phyloP scores from a whole-genome alignment of 2,329 filamentous ascomycete genomes.

The Colletotrichum noveboracense region DNA sequence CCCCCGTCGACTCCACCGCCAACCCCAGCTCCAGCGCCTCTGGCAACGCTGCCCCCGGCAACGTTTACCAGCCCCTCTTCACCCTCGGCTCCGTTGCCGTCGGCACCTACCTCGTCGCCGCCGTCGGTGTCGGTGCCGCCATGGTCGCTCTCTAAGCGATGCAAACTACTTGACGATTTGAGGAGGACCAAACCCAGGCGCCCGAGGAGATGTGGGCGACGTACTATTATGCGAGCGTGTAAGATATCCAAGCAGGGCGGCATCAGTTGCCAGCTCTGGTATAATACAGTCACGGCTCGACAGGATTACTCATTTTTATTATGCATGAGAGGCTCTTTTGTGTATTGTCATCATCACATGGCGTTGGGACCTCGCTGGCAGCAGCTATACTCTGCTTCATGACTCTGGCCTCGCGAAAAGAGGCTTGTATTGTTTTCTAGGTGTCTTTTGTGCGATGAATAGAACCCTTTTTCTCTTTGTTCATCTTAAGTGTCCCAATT shows the following conservation, averaged over 20 bases:
- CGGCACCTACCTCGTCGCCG: constrained; percentile 57
- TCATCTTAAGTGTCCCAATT: not conserved
- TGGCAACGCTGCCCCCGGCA: constrained; percentile 23
- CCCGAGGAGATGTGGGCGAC: not conserved
- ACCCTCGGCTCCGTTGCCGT: constrained; percentile 52
- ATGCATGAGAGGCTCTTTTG: constrained; percentile 17
- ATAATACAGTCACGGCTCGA: constrained; percentile 19
- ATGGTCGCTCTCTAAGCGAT: constrained; percentile 59
- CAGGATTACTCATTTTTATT: not conserved
- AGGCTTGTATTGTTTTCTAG: constrained; percentile 7
- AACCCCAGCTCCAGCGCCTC: constrained; percentile 23
- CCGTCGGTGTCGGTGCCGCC: constrained; percentile 55
- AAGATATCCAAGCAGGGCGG: constrained; percentile 15
- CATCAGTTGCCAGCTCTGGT: not conserved
- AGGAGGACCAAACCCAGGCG: not conserved
- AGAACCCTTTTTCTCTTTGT: constrained; percentile 13
- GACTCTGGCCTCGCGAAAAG: not conserved
- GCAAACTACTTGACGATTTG: not conserved
- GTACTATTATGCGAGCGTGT: constrained; percentile 11
- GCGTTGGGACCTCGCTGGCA: constrained; percentile 17
- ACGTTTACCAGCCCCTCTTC: constrained; percentile 45
- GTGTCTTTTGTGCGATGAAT: constrained; percentile 5
- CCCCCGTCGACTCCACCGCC: constrained; percentile 35
- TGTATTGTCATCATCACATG: constrained; percentile 14
- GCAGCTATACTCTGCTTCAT: constrained; percentile 16